Conservation (phyloP, 164 flowering plant genomes). For the Protea cynaroides region DNA sequence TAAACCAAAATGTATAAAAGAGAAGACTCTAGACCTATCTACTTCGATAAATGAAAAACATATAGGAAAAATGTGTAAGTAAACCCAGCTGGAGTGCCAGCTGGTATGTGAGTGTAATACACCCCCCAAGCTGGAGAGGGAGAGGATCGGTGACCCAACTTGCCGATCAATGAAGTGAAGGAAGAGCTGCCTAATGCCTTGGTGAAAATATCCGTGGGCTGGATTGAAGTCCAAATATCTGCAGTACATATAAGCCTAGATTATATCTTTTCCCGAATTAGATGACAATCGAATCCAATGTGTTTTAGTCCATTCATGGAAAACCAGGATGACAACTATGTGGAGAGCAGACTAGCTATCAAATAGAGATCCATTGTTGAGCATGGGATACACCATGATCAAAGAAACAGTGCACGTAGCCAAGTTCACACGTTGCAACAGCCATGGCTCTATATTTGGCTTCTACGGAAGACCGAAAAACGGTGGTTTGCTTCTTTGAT, state of each 20-base stretch:
- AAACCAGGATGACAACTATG: not conserved
- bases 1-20: too few relatives aligned
- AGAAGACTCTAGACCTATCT: too few relatives aligned
- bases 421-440: not conserved
- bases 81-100: too few relatives aligned
- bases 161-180: too few relatives aligned
- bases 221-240: not conserved
- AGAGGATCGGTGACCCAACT: not conserved
- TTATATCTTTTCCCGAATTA: not conserved
- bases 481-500: not conserved
- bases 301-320: constrained; percentile 4
- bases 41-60: too few relatives aligned
- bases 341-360: not conserved
- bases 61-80: too few relatives aligned
- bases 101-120: too few relatives aligned
- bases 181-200: not conserved
- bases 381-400: not conserved
- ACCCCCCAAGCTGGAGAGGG: too few relatives aligned
- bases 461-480: not conserved
- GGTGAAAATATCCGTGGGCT: not conserved
- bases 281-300: not conserved
- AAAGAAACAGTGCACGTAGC: too few relatives aligned
- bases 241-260: not conserved
- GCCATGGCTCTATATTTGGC: constrained; percentile 9
- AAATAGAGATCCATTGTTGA: not conserved